Base-by-base conservation (phyloP, 2,329 filamentous ascomycete genomes). In the Leptoxyphium fumago region DNA sequence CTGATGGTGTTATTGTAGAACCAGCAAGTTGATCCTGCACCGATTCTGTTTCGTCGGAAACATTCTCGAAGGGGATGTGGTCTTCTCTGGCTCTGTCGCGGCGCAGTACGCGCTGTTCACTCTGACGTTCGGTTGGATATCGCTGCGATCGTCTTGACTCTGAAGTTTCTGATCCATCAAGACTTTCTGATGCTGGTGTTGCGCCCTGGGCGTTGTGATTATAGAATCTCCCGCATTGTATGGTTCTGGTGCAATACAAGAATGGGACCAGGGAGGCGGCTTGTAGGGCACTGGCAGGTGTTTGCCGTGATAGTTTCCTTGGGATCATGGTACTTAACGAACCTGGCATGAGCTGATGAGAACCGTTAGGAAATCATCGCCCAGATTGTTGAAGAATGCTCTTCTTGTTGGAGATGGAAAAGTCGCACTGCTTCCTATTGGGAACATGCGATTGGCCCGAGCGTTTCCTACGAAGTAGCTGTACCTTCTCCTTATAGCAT, bases 201-300 rank as follows among this genome's bases (percentile, higher is more conserved):
- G 11, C 5, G 18, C 14, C 11, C 18, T 18, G 14, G 13, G 11
- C 4, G 18, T 21, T 14, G 36, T 1, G 10, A 6, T 41, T 11
- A 14, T 18, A 29, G 21, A 15, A 41, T 41, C 18, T 17, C 15
- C 14, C 28, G 5, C 11, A 21, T 40, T 26, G 45, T 36, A 60
- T 56, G n/a, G 56, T 59, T 29, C 14, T 40, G 3, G 57, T 60
- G 26, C 48, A 41, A 46, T 58, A 59, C n/a, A 59, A 53, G 43
- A 59, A 59, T 8, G 58, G 52, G 13, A 58, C 45, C 4, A 51
- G 39, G 10, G 21, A 26, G 21, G 21, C 7, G 21, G 21, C 21
- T 26, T 26, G 21, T 26, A 26, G 7, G 21, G 21, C 21, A 26
- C 21, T 26, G 21, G 21, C 21, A 26, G 21, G 21, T 7, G 21